Evolutionary conservation across 83 land plant species (phyloP), one percentile per base, ranked within the genome.

Genomic region (Picea mariana): DNA sequence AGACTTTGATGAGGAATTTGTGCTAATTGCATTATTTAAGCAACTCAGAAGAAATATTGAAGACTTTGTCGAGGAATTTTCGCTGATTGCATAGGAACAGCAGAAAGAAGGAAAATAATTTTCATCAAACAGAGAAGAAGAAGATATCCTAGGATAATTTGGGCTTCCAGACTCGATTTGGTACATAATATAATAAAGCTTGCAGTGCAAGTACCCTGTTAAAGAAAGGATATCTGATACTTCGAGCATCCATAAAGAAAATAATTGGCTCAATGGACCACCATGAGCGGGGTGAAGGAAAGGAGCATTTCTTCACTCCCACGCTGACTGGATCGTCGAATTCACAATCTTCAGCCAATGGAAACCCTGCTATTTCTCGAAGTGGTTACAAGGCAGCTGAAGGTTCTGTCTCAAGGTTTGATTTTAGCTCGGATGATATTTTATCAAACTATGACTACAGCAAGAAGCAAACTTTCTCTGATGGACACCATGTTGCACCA

Each of bases 271-370:
- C 77, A 73, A 73, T 73, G 77, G 77, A 73, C 11, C 77, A 44
- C 55, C 77, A 73, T 20, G 77, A 73, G 52, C 21, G 21, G 76
- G 49, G 76, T 44, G 77, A 73, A 73, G 77, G 77, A 73, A 73
- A 73, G 77, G 77, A 73, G 58, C 77, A 73, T 44, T 73, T 73
- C 55, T 73, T 42, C 9, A 52, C 55, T 73, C n/a, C 47, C 7
- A n/a, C 47, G 58, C 52, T 49, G 52, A 49, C 52, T 8, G 52
- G 52, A 49, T 9, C 77, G 18, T 18, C 73, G 38, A 42, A 20
- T 34, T 69, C 73, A 38, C 44, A 42, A 16, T 69, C 73, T 16
- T 69, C 73, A 34, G 73, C 73, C 44, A 69, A 69, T 69, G 73
- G 44, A 38, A 69, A 69, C 47, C 73, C 73, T 69, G 73, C 44